Conservation (phyloP, 805 yeast species). For the Wickerhamomyces chaumierensis region DNA sequence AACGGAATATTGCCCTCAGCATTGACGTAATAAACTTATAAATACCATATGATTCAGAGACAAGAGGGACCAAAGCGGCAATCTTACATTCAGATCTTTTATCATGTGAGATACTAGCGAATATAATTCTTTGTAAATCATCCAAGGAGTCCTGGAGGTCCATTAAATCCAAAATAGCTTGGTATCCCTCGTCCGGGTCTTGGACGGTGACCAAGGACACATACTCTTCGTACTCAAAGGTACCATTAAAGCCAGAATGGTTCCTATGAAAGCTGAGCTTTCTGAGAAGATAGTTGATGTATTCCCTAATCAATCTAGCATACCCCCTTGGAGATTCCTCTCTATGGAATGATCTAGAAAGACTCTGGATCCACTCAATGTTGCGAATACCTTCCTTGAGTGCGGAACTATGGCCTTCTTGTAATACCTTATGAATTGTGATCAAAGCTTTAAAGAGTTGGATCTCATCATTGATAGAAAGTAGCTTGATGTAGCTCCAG, state of each 20-base stretch:
- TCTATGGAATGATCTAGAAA: slow-evolving; percentile 43
- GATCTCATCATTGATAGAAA: slow-evolving; percentile 77
- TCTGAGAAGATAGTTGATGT: slow-evolving; percentile 54
- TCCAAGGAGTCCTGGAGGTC: slow-evolving; percentile 76
- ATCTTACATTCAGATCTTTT: slow-evolving; percentile 64
- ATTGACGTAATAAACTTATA: slow-evolving; percentile 81
- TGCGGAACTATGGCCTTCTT: slow-evolving; percentile 91
- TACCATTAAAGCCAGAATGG: slow-evolving; percentile 88
- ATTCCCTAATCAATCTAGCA: slow-evolving; percentile 66
- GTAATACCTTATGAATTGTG: slow-evolving; percentile 82
- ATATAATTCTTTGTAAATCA: slow-evolving; percentile 63
- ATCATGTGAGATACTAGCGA: slow-evolving; percentile 56
- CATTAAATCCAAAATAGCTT: slow-evolving; percentile 77
- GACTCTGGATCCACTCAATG: slow-evolving; percentile 63
- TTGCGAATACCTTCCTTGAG: slow-evolving; percentile 72
- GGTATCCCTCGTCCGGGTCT: slow-evolving; percentile 94
- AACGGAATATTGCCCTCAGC: slow-evolving; percentile 77
- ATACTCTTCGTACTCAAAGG: slow-evolving; percentile 92
- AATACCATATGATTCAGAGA: slow-evolving; percentile 86
- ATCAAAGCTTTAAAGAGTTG: slow-evolving; percentile 81
- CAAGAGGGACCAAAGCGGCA: slow-evolving; percentile 80
- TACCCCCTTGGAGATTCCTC: slow-evolving; percentile 36
- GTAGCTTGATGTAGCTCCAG: slow-evolving; percentile 72
- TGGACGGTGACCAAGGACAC: slow-evolving; percentile 76
- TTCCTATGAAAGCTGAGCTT: slow-evolving; percentile 75